These are phyloP conservation scores for Prunus yedoensis DNA, from an alignment of 331 rosid species.

Conservation along the genomic window DNA sequence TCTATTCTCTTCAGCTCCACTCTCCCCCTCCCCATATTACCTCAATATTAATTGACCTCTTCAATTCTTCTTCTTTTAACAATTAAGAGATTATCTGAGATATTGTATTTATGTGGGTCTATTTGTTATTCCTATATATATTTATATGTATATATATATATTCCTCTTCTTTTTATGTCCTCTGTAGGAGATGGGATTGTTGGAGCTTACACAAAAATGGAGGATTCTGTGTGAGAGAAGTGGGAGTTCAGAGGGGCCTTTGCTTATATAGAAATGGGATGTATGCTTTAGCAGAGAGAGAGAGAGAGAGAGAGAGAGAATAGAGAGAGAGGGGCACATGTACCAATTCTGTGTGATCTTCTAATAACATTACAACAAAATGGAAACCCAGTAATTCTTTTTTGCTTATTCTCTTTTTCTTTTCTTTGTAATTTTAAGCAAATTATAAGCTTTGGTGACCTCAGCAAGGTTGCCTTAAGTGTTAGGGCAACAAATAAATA, in stretches of 20 bases:
- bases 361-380: constrained; percentile 41
- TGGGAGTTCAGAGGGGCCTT: constrained; percentile 21
- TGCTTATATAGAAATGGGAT: constrained; percentile 16
- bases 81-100: background rate
- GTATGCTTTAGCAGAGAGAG: background rate
- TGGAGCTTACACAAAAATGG: constrained; percentile 24
- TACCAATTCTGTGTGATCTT: constrained; percentile 4
- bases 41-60: background rate
- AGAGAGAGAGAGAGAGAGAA: background rate
- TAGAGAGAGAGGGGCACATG: constrained; percentile 20
- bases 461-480: no score
- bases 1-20: constrained; percentile 94
- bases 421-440: background rate
- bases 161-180: constrained; percentile 12
- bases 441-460: no score
- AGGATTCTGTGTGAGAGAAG: constrained; percentile 24
- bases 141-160: background rate
- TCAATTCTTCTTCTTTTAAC: background rate
- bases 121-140: constrained; percentile 3
- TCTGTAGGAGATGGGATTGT: background rate
- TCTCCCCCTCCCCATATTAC: constrained; percentile 80
- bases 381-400: constrained; percentile 45
- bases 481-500: background rate
- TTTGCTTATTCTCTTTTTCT: constrained; percentile 14
- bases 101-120: background rate